These are phyloP conservation scores for Cinchona pubescens DNA, from an alignment of 257 asterid species.

Conservation along the genomic window DNA sequence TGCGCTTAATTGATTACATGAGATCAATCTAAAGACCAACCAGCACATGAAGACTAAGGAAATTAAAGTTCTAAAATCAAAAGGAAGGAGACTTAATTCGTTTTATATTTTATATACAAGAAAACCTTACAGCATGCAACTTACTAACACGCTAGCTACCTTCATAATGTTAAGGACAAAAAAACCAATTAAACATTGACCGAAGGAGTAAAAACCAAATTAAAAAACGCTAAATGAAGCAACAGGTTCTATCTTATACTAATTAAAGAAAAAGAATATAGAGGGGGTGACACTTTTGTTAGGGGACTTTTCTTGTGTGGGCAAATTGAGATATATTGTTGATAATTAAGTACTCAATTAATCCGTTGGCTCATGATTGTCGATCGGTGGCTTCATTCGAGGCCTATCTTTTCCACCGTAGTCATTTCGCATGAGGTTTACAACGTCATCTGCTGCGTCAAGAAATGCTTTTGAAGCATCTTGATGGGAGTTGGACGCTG, in stretches of 20 bases:
- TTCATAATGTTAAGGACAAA: neutral
- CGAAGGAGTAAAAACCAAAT: neutral
- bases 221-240: neutral
- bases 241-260: neutral
- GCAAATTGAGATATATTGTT: too few relatives aligned
- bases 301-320: conserved; percentile 41
- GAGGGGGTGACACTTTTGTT: neutral
- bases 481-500: neutral
- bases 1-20: too few relatives aligned
- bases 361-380: conserved; percentile 55
- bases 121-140: neutral
- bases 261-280: neutral
- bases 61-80: neutral
- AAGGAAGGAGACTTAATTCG: neutral
- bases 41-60: too few relatives aligned
- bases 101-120: conserved; percentile 8
- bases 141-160: neutral
- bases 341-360: too few relatives aligned
- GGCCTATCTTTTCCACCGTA: conserved; percentile 32
- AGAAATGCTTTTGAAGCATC: conserved; percentile 30
- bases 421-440: conserved; percentile 50
- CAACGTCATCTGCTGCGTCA: conserved; percentile 49
- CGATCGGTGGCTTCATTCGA: conserved; percentile 63
- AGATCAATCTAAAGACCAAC: too few relatives aligned
- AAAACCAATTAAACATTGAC: neutral